Base-by-base conservation (phyloP, 345 rosid genomes). In the Passiflora organensis region DNA sequence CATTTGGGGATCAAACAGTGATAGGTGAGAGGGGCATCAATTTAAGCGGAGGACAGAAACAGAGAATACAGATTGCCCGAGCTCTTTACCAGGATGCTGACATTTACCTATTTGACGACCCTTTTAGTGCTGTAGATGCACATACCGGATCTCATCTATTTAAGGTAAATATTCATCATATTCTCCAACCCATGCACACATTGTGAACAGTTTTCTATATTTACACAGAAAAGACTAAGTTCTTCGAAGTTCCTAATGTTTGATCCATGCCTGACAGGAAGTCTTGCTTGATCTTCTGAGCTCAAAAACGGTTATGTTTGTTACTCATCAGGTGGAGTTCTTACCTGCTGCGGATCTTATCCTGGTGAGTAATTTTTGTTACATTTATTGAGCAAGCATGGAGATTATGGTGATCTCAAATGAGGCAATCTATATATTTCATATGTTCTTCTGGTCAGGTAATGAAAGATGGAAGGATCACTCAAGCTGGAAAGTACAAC, bases 401-500 rank as follows among this genome's bases (percentile, higher is more conserved):
- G 34, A 28, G 34, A 2, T 6, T 24, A 16, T 50, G 6, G 8
- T 47, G 17, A 12, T 56, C 13, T 32, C 23, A 38, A 36, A 25
- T 18, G 32, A 19, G 25, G 4, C 9, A 28, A 4, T 53, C 1
- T 32, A 11, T 44, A 13, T 52, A 19, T 55, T 51, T 32, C 39
- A 56, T 15, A 5, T 19, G 1, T 45, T 13, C 55, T 50, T 65
- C 13, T 67, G 48, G 22, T 58, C 67, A 87, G 87, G 93, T 87
- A 17, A 76, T 82, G 89, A 87, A 85, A 79, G 82, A 85, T 62
- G 96, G 96, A 37, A 79, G 68, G 72, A 82, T 87, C 13, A 62
- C 76, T 21, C 87, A 85, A 70, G 89, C 87, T 17, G 96, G 96
- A 57, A 84, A 74, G 59, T 87, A 84, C 48, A 47, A 59, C 57